These are phyloP conservation scores for Alternaria triticimaculans DNA, from an alignment of 2,329 filamentous ascomycete species.

Conservation along the genomic window DNA sequence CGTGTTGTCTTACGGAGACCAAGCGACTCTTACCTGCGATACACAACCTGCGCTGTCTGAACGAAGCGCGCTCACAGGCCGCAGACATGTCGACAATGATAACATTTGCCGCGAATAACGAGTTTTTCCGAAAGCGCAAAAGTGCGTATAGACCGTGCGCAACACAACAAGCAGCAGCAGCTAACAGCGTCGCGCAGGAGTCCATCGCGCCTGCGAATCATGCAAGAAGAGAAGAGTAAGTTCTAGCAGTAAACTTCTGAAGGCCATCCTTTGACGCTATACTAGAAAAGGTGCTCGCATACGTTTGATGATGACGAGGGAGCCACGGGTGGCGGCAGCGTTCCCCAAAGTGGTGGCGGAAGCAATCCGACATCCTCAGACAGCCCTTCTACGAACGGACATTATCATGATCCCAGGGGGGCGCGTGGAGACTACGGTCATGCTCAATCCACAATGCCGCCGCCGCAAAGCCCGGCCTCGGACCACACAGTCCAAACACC, in stretches of 20 bases:
- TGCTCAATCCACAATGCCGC: slow-evolving; percentile 38
- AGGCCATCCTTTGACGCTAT: slow-evolving; percentile 26
- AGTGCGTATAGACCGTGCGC: slow-evolving; percentile 36
- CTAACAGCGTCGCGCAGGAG: slow-evolving; percentile 40
- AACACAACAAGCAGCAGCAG: slow-evolving; percentile 20
- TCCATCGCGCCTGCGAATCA: slow-evolving; percentile 53
- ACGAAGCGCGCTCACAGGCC: slow-evolving; percentile 9
- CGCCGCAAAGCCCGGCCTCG: slow-evolving; percentile 39
- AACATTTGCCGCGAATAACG: slow-evolving; percentile 55
- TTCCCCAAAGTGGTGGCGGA: slow-evolving; percentile 47
- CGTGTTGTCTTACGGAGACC: slow-evolving; percentile 26
- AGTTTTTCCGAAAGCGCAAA: slow-evolving; percentile 54
- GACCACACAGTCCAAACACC: slow-evolving; percentile 44
- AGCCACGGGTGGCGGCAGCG: slow-evolving; percentile 38
- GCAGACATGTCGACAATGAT: slow-evolving; percentile 51
- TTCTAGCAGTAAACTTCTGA: slow-evolving; percentile 9
- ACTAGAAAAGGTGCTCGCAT: slow-evolving; percentile 52
- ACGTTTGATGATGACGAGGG: slow-evolving; percentile 49
- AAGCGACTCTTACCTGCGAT: slow-evolving; percentile 17
- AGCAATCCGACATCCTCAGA: slow-evolving; percentile 41
- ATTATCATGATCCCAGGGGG: slow-evolving; percentile 34
- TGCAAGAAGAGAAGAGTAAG: slow-evolving; percentile 54
- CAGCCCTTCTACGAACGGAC: slow-evolving; percentile 26
- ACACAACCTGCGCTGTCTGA: slow-evolving; percentile 7
- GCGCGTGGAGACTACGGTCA: slow-evolving; percentile 36